Evolutionary conservation across 805 yeast species (phyloP).

Genomic region (Soucietia sequanensis): DNA sequence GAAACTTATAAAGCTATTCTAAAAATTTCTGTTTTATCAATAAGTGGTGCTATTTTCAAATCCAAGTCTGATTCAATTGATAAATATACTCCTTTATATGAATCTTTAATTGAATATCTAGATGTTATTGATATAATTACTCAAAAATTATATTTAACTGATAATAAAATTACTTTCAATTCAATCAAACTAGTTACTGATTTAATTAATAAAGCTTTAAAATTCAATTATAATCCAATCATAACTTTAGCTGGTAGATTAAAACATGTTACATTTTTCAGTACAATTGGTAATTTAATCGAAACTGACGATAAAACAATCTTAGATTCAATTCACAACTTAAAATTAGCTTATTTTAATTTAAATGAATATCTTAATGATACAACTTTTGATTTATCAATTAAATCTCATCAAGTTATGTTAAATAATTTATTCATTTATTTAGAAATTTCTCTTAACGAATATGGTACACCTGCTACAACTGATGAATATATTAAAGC

Average conservation of each 20-base stretch:
- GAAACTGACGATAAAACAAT: slow-evolving; percentile 38
- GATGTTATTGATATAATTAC: slow-evolving; percentile 44
- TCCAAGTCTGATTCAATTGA: slow-evolving; percentile 33
- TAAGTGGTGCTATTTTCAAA: slow-evolving; percentile 44
- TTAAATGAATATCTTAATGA: slow-evolving; percentile 35
- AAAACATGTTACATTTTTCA: slow-evolving; percentile 46
- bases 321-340: slow-evolving; percentile 25
- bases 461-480: slow-evolving; percentile 41
- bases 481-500: slow-evolving; percentile 45
- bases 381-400: slow-evolving; percentile 36
- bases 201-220: slow-evolving; percentile 41
- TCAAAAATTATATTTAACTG: slow-evolving; percentile 41
- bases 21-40: slow-evolving; percentile 39
- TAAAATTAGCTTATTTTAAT: slow-evolving; percentile 33
- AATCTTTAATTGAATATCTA: slow-evolving; percentile 34
- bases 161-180: slow-evolving; percentile 41
- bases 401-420: slow-evolving; percentile 40
- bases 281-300: slow-evolving; percentile 39
- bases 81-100: slow-evolving; percentile 35
- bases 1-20: slow-evolving; percentile 47
- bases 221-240: slow-evolving; percentile 41
- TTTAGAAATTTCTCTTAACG: slow-evolving; percentile 41
- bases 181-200: slow-evolving; percentile 47
- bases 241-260: slow-evolving; percentile 46
- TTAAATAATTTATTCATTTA: slow-evolving; percentile 37